A percentile compares a stretch with the other conserved stretches of the same genome.
phyloP scores from a whole-genome alignment of 208 protist species.

The Trypanosoma grayi region DNA sequence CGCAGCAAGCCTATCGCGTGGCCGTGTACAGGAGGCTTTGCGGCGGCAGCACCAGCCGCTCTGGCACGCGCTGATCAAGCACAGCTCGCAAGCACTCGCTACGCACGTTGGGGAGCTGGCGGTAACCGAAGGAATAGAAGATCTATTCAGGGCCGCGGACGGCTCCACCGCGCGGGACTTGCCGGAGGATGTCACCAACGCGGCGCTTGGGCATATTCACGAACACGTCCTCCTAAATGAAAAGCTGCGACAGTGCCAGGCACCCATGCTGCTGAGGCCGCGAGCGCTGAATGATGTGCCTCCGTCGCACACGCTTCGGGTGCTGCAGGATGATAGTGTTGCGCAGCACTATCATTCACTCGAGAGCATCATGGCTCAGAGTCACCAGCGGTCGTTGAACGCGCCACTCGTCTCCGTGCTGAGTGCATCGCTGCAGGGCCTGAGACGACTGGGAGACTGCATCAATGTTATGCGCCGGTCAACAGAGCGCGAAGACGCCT shows the following conservation, averaged over 20 bases:
- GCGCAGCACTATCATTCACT: constrained; percentile 24
- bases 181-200: constrained; percentile 38
- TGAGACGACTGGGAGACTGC: constrained; percentile 25
- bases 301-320: constrained; percentile 1
- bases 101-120: constrained; percentile 5
- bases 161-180: constrained; percentile 21
- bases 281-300: constrained; percentile 8
- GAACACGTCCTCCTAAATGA: constrained; percentile 36
- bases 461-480: constrained; percentile 22
- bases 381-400: constrained; percentile 45
- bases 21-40: constrained; percentile 41
- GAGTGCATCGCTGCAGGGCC: constrained; percentile 4
- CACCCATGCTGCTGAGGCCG: constrained; percentile 57
- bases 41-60: constrained; percentile 60
- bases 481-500: constrained; percentile 1
- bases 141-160: constrained; percentile 29
- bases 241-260: constrained; percentile 51
- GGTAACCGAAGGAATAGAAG: constrained; percentile 22
- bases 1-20: constrained; percentile 48
- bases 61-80: constrained; percentile 39
- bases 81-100: constrained; percentile 30
- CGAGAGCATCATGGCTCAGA: constrained; percentile 32
- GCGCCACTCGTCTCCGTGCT: constrained; percentile 48
- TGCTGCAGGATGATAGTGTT: constrained; percentile 16
- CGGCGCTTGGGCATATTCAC: constrained; percentile 29